These are phyloP conservation scores for Hypoxylon crocopeplum DNA, from an alignment of 495 filamentous ascomycete genomes.

Conservation along the genomic window DNA sequence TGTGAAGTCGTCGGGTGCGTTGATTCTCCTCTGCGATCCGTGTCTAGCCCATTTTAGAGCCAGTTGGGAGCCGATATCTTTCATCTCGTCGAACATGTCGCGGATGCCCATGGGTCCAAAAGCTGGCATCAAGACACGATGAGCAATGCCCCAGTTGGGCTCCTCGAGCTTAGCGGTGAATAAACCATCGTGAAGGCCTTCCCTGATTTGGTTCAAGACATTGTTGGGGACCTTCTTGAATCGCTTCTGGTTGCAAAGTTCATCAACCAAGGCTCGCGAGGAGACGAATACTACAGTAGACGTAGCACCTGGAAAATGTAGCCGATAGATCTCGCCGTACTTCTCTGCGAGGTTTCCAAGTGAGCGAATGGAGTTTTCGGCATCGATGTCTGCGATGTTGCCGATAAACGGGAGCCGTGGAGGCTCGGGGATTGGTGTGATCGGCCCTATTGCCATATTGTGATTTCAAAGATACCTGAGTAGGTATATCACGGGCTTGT, in stretches of 20 bases:
- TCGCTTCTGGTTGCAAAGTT: constrained; percentile 64
- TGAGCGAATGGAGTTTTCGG: constrained; percentile 29
- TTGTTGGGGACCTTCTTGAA: constrained; percentile 27
- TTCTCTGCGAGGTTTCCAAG: constrained; percentile 28
- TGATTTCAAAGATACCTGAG: too few relatives aligned
- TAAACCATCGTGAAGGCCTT: constrained; percentile 62
- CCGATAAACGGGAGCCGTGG: constrained; percentile 40
- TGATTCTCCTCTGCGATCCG: constrained; percentile 59
- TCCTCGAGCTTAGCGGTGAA: constrained; percentile 61
- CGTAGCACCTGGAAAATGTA: constrained; percentile 25
- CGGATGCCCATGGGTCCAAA: constrained; percentile 69
- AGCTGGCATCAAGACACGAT: constrained; percentile 64
- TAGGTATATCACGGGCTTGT: too few relatives aligned
- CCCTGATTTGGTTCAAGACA: constrained; percentile 52
- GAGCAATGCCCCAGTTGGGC: constrained; percentile 67
- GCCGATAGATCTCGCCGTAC: constrained; percentile 38
- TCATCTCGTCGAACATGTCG: constrained; percentile 72
- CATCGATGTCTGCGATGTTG: constrained; percentile 38
- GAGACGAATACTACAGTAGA: constrained; percentile 51
- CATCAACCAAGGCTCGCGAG: constrained; percentile 61
- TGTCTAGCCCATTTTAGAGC: constrained; percentile 71
- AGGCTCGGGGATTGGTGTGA: constrained; percentile 39
- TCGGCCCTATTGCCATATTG: constrained; percentile 2
- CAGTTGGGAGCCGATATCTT: constrained; percentile 69
- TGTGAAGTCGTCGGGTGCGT: constrained; percentile 68